These are phyloP conservation scores for Lentinula aciculospora DNA, from an alignment of 768 basidiomycete genomes.

Conservation along the genomic window DNA sequence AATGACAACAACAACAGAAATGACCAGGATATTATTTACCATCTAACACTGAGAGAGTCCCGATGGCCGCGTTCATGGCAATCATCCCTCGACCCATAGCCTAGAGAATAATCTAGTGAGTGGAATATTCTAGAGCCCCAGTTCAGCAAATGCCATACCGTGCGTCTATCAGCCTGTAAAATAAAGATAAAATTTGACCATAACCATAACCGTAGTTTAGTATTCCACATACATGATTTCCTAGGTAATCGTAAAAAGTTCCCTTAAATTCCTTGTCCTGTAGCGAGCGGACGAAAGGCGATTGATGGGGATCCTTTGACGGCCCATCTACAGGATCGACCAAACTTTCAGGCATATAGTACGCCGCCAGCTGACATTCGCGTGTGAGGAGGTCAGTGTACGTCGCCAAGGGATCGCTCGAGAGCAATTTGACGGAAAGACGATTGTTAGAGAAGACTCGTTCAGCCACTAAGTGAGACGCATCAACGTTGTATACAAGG, in stretches of 20 bases:
- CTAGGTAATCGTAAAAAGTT: conserved; percentile 20
- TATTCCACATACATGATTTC: conserved; percentile 13
- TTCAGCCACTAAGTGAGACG: conserved; percentile 9
- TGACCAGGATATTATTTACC: background rate
- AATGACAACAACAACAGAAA: no score
- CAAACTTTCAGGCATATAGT: conserved; percentile 20
- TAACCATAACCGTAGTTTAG: background rate
- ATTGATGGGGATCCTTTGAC: conserved; percentile 16
- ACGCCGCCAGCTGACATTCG: conserved; percentile 11
- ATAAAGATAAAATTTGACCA: background rate
- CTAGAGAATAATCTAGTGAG: background rate
- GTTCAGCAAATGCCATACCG: background rate
- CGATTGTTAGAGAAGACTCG: background rate
- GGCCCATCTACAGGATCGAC: conserved; percentile 15
- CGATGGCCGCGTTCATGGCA: conserved; percentile 16
- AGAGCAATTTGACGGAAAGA: conserved; percentile 8
- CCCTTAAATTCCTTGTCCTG: conserved; percentile 15
- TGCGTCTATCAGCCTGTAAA: background rate
- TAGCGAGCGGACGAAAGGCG: conserved; percentile 16
- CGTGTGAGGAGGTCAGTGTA: conserved; percentile 12
- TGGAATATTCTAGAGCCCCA: background rate
- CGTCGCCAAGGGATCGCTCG: conserved; percentile 14
- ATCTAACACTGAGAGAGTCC: conserved; percentile 9
- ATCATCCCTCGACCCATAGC: conserved; percentile 14
- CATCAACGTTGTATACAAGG: background rate